These are phyloP conservation scores for Plasmodiophora brassicae DNA, from an alignment of 208 protist genomes.

Conservation along the genomic window DNA sequence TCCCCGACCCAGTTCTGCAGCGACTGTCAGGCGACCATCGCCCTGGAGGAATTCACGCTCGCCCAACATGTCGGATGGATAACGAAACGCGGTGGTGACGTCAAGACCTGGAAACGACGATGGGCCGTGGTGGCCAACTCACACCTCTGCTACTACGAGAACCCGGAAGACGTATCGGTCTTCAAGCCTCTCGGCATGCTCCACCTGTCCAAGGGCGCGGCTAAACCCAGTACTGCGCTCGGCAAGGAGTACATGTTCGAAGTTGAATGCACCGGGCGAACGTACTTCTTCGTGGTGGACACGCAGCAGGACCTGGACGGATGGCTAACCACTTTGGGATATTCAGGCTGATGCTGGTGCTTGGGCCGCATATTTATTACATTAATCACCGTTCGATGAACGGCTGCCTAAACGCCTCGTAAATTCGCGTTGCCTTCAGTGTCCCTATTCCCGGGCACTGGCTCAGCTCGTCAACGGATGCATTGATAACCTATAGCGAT, in stretches of 20 bases:
- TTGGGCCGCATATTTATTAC: too few species aligned
- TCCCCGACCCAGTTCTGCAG: neutral
- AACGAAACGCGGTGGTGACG: neutral
- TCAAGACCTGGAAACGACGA: constrained; percentile 1
- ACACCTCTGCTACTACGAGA: neutral
- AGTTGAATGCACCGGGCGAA: neutral
- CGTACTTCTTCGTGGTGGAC: neutral
- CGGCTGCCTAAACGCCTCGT: constrained; percentile 23
- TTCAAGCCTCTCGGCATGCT: neutral
- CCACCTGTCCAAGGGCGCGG: neutral
- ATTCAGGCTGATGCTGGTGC: too few species aligned
- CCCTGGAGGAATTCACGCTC: neutral
- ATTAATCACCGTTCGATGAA: neutral
- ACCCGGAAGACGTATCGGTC: neutral
- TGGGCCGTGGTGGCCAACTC: neutral
- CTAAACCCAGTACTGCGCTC: neutral
- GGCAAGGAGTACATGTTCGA: constrained; percentile 10
- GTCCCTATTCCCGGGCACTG: constrained; percentile 5
- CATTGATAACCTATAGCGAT: neutral
- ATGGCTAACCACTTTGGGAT: neutral
- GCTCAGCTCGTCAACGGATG: constrained; percentile 14
- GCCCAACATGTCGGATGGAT: neutral
- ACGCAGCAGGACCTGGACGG: neutral
- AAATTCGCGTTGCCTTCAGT: neutral
- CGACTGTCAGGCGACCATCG: neutral